Percentiles rank a stretch among this genome's conserved stretches.
Evolutionary conservation across 2,329 filamentous ascomycete genomes (phyloP).

Genomic region (Cladosporium sp.): DNA sequence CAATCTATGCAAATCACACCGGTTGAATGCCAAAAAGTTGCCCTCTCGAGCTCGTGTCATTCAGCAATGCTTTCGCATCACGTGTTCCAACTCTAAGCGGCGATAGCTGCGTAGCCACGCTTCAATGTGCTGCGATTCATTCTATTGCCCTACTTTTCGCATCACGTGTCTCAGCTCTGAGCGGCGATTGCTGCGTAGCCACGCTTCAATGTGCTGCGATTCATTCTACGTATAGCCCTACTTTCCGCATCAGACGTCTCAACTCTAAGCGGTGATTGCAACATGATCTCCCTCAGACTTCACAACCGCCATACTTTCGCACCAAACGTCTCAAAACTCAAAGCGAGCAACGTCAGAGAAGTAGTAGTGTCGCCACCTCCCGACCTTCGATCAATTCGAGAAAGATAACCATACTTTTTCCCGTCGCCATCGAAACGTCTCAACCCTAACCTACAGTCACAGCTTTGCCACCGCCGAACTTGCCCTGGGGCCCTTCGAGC

Average conservation of each 20-base stretch:
- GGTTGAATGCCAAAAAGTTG: background rate
- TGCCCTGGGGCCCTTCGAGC: slow-evolving; percentile 57
- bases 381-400: too few relatives aligned
- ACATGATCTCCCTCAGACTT: too few relatives aligned
- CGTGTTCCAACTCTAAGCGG: background rate
- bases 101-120: background rate
- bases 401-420: background rate
- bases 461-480: slow-evolving; percentile 45
- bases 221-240: background rate
- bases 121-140: background rate
- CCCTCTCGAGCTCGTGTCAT: background rate
- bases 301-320: too few relatives aligned
- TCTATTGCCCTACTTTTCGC: background rate
- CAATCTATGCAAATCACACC: background rate
- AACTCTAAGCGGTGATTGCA: background rate
- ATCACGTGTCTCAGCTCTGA: background rate
- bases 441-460: background rate
- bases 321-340: too few relatives aligned
- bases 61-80: background rate
- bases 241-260: background rate
- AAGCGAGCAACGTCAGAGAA: too few relatives aligned
- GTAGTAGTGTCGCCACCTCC: too few relatives aligned
- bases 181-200: background rate
- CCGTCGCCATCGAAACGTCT: background rate
- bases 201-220: background rate